A percentile compares a stretch with the other conserved stretches of the same genome.
Conservation (phyloP, 352 stramenopile species). For the Pythium angustatum region DNA sequence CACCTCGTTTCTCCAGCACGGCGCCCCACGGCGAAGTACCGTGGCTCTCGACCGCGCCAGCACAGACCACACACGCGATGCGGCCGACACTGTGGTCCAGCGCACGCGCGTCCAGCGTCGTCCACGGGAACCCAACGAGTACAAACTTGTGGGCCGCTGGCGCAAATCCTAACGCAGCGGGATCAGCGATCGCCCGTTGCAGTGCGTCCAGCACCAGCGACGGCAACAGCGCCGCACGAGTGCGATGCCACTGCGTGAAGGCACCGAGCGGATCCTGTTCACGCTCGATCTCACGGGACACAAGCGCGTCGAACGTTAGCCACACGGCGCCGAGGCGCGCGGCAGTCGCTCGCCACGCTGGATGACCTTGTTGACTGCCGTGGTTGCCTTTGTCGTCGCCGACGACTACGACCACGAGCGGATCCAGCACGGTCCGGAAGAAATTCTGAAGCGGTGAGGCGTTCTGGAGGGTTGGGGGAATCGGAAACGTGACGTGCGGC, state of each 20-base stretch:
- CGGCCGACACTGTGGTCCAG: slow-evolving; percentile 37
- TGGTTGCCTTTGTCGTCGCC: slow-evolving; percentile 24
- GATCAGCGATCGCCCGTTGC: slow-evolving; percentile 14
- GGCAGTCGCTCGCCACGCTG: background rate
- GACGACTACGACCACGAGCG: slow-evolving; percentile 33
- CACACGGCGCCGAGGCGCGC: slow-evolving; percentile 8
- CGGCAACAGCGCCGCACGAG: slow-evolving; percentile 28
- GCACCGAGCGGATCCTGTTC: slow-evolving; percentile 31
- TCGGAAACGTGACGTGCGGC: background rate
- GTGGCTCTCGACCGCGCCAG: background rate
- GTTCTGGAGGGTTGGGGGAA: slow-evolving; percentile 3
- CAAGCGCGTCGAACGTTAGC: slow-evolving; percentile 26
- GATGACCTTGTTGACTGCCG: no score
- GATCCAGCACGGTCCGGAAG: slow-evolving; percentile 39
- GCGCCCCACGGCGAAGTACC: background rate
- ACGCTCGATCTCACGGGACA: slow-evolving; percentile 17
- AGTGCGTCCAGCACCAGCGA: slow-evolving; percentile 34
- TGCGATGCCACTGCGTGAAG: slow-evolving; percentile 36
- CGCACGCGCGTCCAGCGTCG: slow-evolving; percentile 23
- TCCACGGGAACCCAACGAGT: slow-evolving; percentile 47
- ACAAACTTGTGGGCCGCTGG: slow-evolving; percentile 39
- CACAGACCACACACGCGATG: slow-evolving; percentile 21
- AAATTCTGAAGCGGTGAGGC: slow-evolving; percentile 18
- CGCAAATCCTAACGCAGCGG: slow-evolving; percentile 1
- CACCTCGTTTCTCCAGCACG: slow-evolving; percentile 12